Evolutionary conservation across 2,329 filamentous ascomycete genomes (phyloP), one percentile per base, ranked within the genome.

Genomic region (Curvularia sp.): DNA sequence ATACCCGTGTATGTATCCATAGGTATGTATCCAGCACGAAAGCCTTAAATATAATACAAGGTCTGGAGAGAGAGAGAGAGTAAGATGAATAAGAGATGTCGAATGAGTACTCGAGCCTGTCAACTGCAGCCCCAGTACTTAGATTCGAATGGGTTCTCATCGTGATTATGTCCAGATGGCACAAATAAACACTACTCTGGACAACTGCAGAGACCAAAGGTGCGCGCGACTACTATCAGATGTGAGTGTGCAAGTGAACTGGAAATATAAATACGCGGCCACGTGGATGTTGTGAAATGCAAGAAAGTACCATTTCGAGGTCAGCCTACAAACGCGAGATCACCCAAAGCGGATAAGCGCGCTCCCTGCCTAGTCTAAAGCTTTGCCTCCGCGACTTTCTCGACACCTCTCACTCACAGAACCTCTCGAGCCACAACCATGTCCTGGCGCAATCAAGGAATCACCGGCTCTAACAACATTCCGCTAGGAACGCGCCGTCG

Each of bases 401-500:
- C 62, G 58, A 56, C 64, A 41, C 56, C 49, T 50, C 42, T 31
- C 30, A 10, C 9, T 10, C 30, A 31, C 30, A 10, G 9, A 61
- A 55, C 61, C 57, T 67, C 31, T 12, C 53, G 42, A 57, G 63
- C 57, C 55, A 58, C 57, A 65, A 80, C 46, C 42, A 89, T 89
- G 87, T 80, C 86, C 77, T 89, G 86, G 86, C 84, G 87, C 73
- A 85, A 84, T 64, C 84, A 87, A 73, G 95, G 95, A 69, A 96
- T 97, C 77, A 99, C 95, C 20, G 95, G 95, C 52, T 98, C 96
- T 44, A 99, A 99, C 81, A 98, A 97, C 75, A 96, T 99, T 72
- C 95, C 95, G 61, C 83, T 99, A 62, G 95, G 95, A 52, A 96
- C 88, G 70, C 86, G 88, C 66, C 88, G 91, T 71, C 90, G 93